Percentiles rank a stretch among this genome's conserved stretches.
Conservation (phyloP, 331 rosid species). For the Ulmus americana region DNA sequence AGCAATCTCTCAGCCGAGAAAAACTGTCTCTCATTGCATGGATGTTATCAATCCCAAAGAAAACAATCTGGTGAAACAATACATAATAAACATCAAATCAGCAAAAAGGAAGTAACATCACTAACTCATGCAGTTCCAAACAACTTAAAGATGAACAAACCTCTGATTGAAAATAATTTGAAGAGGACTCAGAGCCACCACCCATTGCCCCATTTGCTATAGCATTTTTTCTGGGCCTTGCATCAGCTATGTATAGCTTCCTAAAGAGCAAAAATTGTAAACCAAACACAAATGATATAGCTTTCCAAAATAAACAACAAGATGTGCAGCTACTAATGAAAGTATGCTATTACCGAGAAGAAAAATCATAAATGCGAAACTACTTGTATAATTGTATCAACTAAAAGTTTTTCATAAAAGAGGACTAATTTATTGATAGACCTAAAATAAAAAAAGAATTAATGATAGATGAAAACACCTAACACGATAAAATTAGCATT, state of each 20-base stretch:
- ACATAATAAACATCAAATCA: slow-evolving; percentile 9
- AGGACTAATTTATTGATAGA: background rate
- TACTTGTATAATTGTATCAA: no score
- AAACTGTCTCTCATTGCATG: slow-evolving; percentile 99
- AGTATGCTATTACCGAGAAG: no score
- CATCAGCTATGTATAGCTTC: slow-evolving; percentile 94
- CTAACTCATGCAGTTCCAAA: slow-evolving; percentile 11
- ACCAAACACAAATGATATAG: background rate
- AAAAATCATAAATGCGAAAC: no score
- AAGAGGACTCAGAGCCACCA: slow-evolving; percentile 97
- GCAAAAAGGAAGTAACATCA: slow-evolving; percentile 11
- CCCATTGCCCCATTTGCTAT: slow-evolving; percentile 99
- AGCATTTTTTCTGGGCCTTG: slow-evolving; percentile 94
- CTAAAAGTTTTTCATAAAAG: background rate
- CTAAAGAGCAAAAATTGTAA: slow-evolving; percentile 24
- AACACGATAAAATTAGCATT: background rate
- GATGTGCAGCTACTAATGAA: no score
- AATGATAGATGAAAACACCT: background rate
- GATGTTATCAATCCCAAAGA: slow-evolving; percentile 96
- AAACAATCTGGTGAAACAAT: slow-evolving; percentile 52
- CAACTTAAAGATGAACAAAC: slow-evolving; percentile 39
- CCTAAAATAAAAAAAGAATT: background rate
- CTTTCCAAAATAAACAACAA: background rate
- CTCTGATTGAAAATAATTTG: slow-evolving; percentile 89
- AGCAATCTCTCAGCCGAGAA: slow-evolving; percentile 81